Percentiles rank a stretch among this genome's conserved stretches.
Evolutionary conservation across 306 rosid species (phyloP).

Genomic region (Heteromeles arbutifolia): DNA sequence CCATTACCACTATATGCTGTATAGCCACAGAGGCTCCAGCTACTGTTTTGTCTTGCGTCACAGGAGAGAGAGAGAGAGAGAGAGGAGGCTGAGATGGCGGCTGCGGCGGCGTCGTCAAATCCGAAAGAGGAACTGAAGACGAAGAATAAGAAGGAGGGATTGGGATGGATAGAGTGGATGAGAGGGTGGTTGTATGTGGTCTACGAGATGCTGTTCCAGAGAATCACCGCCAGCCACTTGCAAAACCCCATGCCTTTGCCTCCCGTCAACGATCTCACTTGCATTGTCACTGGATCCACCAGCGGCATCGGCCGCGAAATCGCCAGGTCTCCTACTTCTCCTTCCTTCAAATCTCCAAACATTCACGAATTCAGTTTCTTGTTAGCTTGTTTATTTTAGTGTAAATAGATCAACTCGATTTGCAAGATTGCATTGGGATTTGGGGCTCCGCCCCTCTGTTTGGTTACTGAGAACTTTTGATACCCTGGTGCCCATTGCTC

Average conservation of each 20-base stretch:
- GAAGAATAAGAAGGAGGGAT: conserved; percentile 38
- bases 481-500: neutral
- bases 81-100: conserved; percentile 32
- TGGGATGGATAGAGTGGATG: conserved; percentile 90
- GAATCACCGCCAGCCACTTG: conserved; percentile 83
- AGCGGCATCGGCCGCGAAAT: conserved; percentile 95
- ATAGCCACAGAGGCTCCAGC: neutral
- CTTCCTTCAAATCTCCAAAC: neutral
- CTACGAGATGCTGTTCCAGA: conserved; percentile 78
- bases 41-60: neutral
- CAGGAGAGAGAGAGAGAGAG: neutral
- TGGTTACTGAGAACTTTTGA: neutral
- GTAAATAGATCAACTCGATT: neutral
- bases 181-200: conserved; percentile 61
- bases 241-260: conserved; percentile 84
- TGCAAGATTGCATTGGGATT: neutral
- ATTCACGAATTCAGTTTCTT: neutral
- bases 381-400: neutral
- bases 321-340: conserved; percentile 47
- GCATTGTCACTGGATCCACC: conserved; percentile 93
- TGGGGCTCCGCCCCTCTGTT: neutral
- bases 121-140: conserved; percentile 19
- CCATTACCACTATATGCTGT: neutral
- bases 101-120: conserved; percentile 25
- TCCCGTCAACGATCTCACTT: conserved; percentile 66